Evolutionary conservation across 1,139 yeast genomes (phyloP).

Genomic region (Taphrina pruni): DNA sequence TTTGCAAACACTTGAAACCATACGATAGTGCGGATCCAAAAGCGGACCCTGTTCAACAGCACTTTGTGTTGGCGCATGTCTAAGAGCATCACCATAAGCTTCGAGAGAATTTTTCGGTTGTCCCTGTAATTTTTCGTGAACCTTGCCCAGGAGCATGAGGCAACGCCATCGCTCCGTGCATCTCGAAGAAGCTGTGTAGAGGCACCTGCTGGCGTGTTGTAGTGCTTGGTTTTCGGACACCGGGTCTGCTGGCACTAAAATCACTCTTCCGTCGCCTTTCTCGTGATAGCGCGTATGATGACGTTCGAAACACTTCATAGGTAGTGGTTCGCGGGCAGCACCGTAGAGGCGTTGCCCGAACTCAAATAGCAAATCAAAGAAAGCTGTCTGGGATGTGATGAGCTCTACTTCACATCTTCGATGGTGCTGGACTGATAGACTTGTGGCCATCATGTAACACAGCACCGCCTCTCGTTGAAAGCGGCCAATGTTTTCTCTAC

Average conservation of each 20-base stretch:
- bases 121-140: constrained; percentile 58
- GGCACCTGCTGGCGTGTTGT: constrained; percentile 24
- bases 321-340: constrained; percentile 68
- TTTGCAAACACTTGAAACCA: constrained; percentile 67
- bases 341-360: constrained; percentile 68
- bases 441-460: constrained; percentile 80
- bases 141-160: constrained; percentile 63
- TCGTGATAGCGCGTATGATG: constrained; percentile 13
- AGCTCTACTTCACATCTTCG: constrained; percentile 28
- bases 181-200: constrained; percentile 49
- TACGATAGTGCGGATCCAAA: constrained; percentile 56
- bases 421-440: constrained; percentile 53
- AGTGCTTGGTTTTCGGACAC: constrained; percentile 17
- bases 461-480: constrained; percentile 63
- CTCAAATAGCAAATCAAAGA: constrained; percentile 61
- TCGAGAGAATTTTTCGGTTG: constrained; percentile 48
- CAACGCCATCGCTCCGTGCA: constrained; percentile 66
- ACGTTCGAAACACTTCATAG: constrained; percentile 48
- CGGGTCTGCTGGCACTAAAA: constrained; percentile 4
- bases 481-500: constrained; percentile 66
- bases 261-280: constrained; percentile 9
- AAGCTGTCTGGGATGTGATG: constrained; percentile 43
- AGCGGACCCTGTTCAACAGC: constrained; percentile 58
- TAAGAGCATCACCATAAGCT: constrained; percentile 47
- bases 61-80: constrained; percentile 54